Conservation (phyloP, 306 rosid species). For the Glycine soja region DNA sequence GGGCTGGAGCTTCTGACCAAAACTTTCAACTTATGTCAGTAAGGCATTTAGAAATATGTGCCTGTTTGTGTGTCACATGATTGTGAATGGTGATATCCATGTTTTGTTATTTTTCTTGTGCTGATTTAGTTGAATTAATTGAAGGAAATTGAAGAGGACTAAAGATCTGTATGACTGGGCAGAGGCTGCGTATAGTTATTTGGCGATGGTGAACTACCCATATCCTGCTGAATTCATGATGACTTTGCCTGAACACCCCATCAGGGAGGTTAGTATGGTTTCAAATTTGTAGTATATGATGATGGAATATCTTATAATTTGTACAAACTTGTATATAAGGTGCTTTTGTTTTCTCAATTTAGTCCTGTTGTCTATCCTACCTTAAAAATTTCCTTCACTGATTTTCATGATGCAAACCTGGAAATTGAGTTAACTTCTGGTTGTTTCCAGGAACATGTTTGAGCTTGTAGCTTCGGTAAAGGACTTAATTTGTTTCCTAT, state of each 20-base stretch:
- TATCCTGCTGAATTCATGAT: slow-evolving; percentile 69
- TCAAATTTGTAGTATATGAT: neutral
- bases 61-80: slow-evolving; percentile 3
- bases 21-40: slow-evolving; percentile 70
- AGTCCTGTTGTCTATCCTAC: slow-evolving; percentile 39
- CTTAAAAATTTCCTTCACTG: slow-evolving; percentile 17
- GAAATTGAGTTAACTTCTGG: slow-evolving; percentile 36
- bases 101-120: slow-evolving; percentile 30
- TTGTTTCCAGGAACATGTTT: slow-evolving; percentile 34
- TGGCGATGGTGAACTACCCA: slow-evolving; percentile 92
- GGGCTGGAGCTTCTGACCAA: slow-evolving; percentile 68
- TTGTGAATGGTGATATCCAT: slow-evolving; percentile 21
- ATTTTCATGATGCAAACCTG: slow-evolving; percentile 22
- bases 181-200: slow-evolving; percentile 82
- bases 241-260: slow-evolving; percentile 87
- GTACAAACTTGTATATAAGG: slow-evolving; percentile 4
- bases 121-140: slow-evolving; percentile 35
- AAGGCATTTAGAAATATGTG: slow-evolving; percentile 44
- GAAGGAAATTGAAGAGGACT: slow-evolving; percentile 56
- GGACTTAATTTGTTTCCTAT: slow-evolving; percentile 5
- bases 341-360: neutral
- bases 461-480: slow-evolving; percentile 17
- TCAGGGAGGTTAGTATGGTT: slow-evolving; percentile 71
- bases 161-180: slow-evolving; percentile 68
- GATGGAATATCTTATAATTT: slow-evolving; percentile 31